Base-by-base conservation (phyloP, 495 filamentous ascomycete species). In the Chaetomidium leptoderma region DNA sequence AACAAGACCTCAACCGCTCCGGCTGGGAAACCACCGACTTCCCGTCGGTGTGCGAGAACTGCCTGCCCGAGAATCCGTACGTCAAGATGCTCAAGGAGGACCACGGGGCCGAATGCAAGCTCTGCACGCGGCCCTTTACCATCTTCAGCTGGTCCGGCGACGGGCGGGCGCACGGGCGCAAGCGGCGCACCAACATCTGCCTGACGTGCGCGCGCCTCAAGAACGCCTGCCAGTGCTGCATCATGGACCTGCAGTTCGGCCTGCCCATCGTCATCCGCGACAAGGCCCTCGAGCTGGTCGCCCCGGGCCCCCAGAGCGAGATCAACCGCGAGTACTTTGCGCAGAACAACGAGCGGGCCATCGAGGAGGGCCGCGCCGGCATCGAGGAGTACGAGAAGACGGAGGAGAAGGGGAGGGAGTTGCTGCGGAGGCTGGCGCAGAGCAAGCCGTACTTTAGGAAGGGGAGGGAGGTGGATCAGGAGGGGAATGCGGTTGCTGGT, bases 31-130 rank as follows among this genome's bases (percentile, higher is more conserved):
- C 88, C 32, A 96, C 93, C 24, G 91, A 88, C 75, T 87, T 87
- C 68, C 84, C 83, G 32, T 83, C 82, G 5, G 79, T 86, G 37
- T 85, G 81, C 71, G 81, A 83, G 61, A 78, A 75, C 68, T 98
- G 95, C 70, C 85, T 98, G 6, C 92, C 93, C 35, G 90, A 95
- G 56, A 97, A 97, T 67, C 93, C 91, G 6, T 97, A 95, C 71
- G 93, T 98, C 42, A 92, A 97, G 71, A 97, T 98, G 91, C 78
- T 97, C 45, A 98, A 98, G 70, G 89, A 96, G 68, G 92, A 97
- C 70, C 81, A 90, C 60, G 93, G 91, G 61, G 87, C 87, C 62
- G 81, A 85, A 69, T 88, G 85, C 78, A 86, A 90, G 75, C 79
- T 89, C 63, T 98, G 93, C 72, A 97, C 95, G 24, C 86, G 93